These are phyloP conservation scores for Lactarius akahatsu DNA, from an alignment of 768 basidiomycete genomes.

Conservation along the genomic window DNA sequence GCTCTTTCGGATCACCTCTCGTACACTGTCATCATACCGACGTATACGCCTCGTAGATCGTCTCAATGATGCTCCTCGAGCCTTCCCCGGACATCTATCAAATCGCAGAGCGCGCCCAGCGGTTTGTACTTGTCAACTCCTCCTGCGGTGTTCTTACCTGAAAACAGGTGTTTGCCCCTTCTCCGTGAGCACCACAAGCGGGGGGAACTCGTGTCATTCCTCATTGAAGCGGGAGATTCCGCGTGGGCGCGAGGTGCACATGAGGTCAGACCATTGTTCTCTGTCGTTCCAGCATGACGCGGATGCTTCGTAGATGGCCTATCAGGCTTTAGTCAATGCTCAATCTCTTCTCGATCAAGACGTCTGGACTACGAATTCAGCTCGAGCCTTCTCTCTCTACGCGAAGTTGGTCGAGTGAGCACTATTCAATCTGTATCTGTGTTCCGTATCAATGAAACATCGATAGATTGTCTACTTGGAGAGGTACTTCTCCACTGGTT, in stretches of 20 bases:
- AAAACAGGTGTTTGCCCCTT: constrained; percentile 57
- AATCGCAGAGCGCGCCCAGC: constrained; percentile 67
- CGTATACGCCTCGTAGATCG: constrained; percentile 46
- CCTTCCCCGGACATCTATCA: constrained; percentile 61
- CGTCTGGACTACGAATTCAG: constrained; percentile 51
- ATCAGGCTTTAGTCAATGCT: constrained; percentile 61
- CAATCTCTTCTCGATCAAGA: constrained; percentile 51
- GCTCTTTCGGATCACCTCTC: constrained; percentile 22
- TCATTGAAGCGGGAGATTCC: constrained; percentile 68
- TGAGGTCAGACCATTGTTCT: constrained; percentile 46
- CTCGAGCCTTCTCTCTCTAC: constrained; percentile 51
- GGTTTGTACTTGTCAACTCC: constrained; percentile 37
- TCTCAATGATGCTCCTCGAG: constrained; percentile 69
- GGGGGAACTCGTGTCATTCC: constrained; percentile 57
- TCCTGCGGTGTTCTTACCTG: constrained; percentile 4
- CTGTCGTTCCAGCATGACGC: background rate
- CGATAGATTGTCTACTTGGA: constrained; percentile 60
- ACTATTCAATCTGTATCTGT: background rate
- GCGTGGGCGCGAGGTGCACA: constrained; percentile 73
- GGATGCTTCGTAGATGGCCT: constrained; percentile 48
- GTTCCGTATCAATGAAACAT: constrained; percentile 7
- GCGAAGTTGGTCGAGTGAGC: constrained; percentile 63
- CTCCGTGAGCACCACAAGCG: constrained; percentile 60
- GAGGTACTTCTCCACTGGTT: constrained; percentile 41
- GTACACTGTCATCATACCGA: background rate